Evolutionary conservation across 2,329 filamentous ascomycete species (phyloP), one percentile per base, ranked within the genome.

Genomic region (Aspergillus nomiae): DNA sequence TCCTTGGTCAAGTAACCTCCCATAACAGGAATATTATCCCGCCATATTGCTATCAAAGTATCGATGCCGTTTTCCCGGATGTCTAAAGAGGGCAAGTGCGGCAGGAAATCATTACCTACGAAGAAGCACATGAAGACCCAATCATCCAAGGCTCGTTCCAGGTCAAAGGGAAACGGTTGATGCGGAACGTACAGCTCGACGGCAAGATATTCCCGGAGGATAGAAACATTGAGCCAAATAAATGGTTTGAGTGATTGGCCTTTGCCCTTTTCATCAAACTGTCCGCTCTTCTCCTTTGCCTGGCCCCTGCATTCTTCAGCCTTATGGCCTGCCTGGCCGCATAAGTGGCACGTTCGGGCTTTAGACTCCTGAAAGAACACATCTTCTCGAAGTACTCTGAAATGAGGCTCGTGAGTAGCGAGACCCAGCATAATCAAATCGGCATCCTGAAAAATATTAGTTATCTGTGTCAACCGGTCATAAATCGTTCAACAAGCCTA

Each of bases 111-210:
- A 78, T 99, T 99, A 69, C 94, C 94, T 61, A 98, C 94, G 76
- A 98, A 98, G 81, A 96, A 98, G 81, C 94, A 98, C 89, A 98
- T 95, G 77, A 98, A 98, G 16, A 98, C 92, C 95, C 94, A 98
- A 76, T 98, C 94, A 78, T 98, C 95, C 63, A 98, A 87, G 30
- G 94, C 94, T 68, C 95, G 89, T 79, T 99, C 95, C 51, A 99
- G 84, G 75, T 99, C 93, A 78, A 96, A 98, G 60, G 87, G 87
- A 79, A 98, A 98, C 1, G 90, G 89, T 68, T 97, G 87, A 61
- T 89, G 86, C 21, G 92, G 90, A 38, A 97, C 89, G 72, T 91
- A 86, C 71, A 99, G 88, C 79, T 99, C 95, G 58, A 92, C 90
- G 62, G 90, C 93, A 60, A 99, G 85, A 76, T 99, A 99, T 79